Evolutionary conservation across 169 alveolate genomes (phyloP), one percentile per base, ranked within the genome.

Genomic region (Amoebophrya sp.): DNA sequence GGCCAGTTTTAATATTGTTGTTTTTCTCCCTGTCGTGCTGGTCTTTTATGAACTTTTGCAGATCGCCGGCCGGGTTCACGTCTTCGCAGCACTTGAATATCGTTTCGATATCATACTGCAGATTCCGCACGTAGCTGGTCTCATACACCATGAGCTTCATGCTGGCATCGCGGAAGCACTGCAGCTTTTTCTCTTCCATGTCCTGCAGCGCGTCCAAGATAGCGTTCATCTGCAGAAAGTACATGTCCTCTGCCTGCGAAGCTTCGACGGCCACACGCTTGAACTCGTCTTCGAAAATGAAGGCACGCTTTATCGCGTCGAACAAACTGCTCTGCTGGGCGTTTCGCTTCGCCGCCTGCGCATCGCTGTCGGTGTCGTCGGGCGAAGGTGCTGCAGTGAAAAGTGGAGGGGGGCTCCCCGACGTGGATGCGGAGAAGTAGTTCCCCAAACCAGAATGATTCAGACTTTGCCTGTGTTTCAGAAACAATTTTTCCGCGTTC

Each of bases 121-220:
- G 12, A 77, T 77, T 77, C 29, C 90, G 90, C 29, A 77, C 41
- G n/a, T 12, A 77, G 23, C 40, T 25, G 40, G 90, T 77, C 40
- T 38, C 29, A 40, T 77, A 77, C 25, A 77, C 41, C 47, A 77
- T 32, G 25, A 77, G 41, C 18, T 38, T 32, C 41, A 23, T n/a
- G n/a, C 23, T 23, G 0, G 90, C 90, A 40, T 77, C 90, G 0
- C 40, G 39, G 29, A 77, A 77, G 41, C 90, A 77, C 47, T 77
- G 90, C 40, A 77, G 39, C 40, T 35, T 14, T 35, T 77, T 77
- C n/a, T n/a, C 90, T 35, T 77, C 90, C 90, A 77, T 77, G 40
- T 77, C 90, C 40, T 77, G 90, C 41, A 77, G 18, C 40, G 90
- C 40, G 40, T 38, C 47, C 90, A 77, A 12, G 29, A 38, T 35